These are phyloP conservation scores for Claviceps capensis DNA, from an alignment of 2,329 filamentous ascomycete species.

Conservation along the genomic window DNA sequence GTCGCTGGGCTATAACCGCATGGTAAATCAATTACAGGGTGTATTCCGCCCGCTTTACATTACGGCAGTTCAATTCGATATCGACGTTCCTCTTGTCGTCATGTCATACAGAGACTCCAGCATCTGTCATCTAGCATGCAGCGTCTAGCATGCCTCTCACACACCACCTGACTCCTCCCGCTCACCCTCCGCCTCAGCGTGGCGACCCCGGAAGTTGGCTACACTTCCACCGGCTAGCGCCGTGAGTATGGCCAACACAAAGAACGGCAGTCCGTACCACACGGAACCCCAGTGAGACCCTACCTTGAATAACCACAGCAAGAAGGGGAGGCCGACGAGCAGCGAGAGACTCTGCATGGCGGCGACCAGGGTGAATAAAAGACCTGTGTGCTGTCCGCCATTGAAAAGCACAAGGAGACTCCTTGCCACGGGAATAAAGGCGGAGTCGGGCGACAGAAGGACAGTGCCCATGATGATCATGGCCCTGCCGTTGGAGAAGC, in stretches of 20 bases:
- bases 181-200: neutral
- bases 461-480: slow-evolving; percentile 2
- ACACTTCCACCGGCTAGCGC: neutral
- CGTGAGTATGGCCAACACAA: neutral
- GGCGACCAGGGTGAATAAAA: neutral
- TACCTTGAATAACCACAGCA: neutral
- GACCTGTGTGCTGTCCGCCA: neutral
- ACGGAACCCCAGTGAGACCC: neutral
- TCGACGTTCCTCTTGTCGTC: neutral
- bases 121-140: neutral
- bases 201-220: neutral
- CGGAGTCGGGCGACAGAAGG: neutral
- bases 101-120: neutral
- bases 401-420: slow-evolving; percentile 2
- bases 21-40: no score
- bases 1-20: no score
- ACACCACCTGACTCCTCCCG: neutral
- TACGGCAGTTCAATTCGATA: no score
- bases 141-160: neutral
- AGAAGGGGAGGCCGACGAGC: neutral
- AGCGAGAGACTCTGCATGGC: neutral
- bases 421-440: neutral
- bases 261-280: slow-evolving; percentile 1
- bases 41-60: no score
- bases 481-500: slow-evolving; percentile 1